Evolutionary conservation across 495 filamentous ascomycete species (phyloP).

Genomic region (Neurospora africana): DNA sequence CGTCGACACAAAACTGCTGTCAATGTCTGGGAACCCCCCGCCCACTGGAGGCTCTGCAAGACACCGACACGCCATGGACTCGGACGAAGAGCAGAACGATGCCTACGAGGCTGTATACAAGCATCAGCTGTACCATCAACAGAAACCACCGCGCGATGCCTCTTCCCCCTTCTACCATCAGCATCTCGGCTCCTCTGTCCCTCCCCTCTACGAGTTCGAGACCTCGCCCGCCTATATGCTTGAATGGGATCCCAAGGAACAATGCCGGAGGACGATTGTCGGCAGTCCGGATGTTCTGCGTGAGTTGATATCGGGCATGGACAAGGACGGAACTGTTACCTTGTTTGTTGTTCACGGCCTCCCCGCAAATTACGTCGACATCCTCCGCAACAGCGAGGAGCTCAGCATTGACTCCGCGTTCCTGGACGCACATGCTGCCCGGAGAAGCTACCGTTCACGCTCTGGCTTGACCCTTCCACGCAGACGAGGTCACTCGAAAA

Average conservation of each 20-base stretch:
- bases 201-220: neutral
- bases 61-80: neutral
- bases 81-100: neutral
- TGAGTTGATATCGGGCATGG: neutral
- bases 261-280: neutral
- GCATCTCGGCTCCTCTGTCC: neutral
- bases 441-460: conserved; percentile 16
- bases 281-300: conserved; percentile 9
- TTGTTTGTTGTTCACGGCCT: conserved; percentile 22
- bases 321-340: neutral
- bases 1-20: neutral
- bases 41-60: neutral
- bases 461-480: neutral
- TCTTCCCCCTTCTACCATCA: neutral
- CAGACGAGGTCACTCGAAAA: neutral
- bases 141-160: neutral
- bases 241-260: neutral
- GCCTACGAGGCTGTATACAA: neutral
- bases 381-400: conserved; percentile 3
- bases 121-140: neutral
- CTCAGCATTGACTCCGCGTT: conserved; percentile 21
- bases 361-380: conserved; percentile 11
- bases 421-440: conserved; percentile 20
- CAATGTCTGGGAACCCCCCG: neutral
- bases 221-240: neutral